Evolutionary conservation across 1,139 yeast genomes (phyloP).

Genomic region (Pichia sp.): DNA sequence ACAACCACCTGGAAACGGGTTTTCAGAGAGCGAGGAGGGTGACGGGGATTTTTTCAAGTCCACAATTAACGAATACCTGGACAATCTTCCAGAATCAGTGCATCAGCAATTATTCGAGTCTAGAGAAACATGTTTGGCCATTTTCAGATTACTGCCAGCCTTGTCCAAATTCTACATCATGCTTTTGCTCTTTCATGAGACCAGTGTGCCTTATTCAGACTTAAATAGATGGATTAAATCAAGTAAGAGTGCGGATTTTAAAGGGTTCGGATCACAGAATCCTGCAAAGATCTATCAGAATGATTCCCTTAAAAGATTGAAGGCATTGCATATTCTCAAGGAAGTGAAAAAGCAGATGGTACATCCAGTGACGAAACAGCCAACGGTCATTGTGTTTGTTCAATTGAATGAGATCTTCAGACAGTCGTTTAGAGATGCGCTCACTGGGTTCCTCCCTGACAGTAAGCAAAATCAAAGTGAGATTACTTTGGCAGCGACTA

Average conservation of each 20-base stretch:
- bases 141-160: conserved; percentile 80
- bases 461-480: conserved; percentile 12
- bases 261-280: conserved; percentile 32
- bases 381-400: conserved; percentile 42
- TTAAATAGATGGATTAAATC: conserved; percentile 62
- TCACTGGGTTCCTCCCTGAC: conserved; percentile 58
- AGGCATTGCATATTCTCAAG: conserved; percentile 66
- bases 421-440: conserved; percentile 68
- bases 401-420: conserved; percentile 70
- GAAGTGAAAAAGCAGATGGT: conserved; percentile 39
- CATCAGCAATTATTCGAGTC: conserved; percentile 71
- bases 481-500: conserved; percentile 4
- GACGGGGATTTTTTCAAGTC: conserved; percentile 41
- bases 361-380: conserved; percentile 28
- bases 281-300: conserved; percentile 43
- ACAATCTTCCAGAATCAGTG: conserved; percentile 78
- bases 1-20: conserved; percentile 4
- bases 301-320: conserved; percentile 74
- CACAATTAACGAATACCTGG: conserved; percentile 84
- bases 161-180: conserved; percentile 83
- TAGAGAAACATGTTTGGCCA: conserved; percentile 93
- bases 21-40: not conserved
- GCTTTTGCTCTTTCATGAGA: conserved; percentile 79
- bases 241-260: conserved; percentile 17
- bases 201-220: conserved; percentile 60